Evolutionary conservation across 1,284 basidiomycete genomes (phyloP).

Genomic region (Fomitopsis betulina): DNA sequence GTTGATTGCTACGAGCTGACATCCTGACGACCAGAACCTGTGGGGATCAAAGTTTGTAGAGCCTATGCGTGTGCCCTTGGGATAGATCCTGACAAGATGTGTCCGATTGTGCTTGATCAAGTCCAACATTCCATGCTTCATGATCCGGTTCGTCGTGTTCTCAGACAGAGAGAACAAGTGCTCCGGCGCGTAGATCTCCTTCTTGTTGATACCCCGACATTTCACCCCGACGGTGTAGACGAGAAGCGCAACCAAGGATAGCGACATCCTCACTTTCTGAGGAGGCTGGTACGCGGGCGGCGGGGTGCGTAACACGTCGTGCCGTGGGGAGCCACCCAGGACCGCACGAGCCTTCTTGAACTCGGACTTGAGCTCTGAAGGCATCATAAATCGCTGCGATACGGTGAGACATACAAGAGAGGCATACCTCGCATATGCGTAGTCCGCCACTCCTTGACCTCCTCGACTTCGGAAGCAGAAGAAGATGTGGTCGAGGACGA

Average conservation of each 20-base stretch:
- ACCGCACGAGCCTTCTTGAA: slow-evolving; percentile 34
- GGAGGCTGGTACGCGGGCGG: slow-evolving; percentile 6
- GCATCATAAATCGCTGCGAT: too few relatives aligned
- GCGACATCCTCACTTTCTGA: slow-evolving; percentile 66
- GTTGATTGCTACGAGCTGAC: slow-evolving; percentile 95
- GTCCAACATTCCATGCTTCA: slow-evolving; percentile 58
- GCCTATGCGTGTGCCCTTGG: slow-evolving; percentile 77
- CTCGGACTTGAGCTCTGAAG: slow-evolving; percentile 28
- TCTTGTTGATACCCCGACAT: slow-evolving; percentile 89
- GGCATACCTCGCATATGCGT: slow-evolving; percentile 31
- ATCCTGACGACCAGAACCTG: slow-evolving; percentile 86
- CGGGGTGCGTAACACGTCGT: not conserved
- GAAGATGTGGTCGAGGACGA: slow-evolving; percentile 39
- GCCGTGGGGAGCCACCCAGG: slow-evolving; percentile 24
- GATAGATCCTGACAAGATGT: slow-evolving; percentile 89
- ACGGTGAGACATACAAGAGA: not conserved
- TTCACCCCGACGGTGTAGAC: slow-evolving; percentile 97
- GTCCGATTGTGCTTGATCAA: slow-evolving; percentile 87
- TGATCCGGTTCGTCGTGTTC: slow-evolving; percentile 65
- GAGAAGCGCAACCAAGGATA: slow-evolving; percentile 70
- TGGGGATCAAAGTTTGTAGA: slow-evolving; percentile 91
- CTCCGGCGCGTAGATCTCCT: slow-evolving; percentile 81
- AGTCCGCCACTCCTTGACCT: slow-evolving; percentile 14
- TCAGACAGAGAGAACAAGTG: slow-evolving; percentile 96
- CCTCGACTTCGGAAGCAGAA: slow-evolving; percentile 35